Evolutionary conservation across 106 monocot genomes (phyloP), one percentile per base, ranked within the genome.

Genomic region (Dioscorea zingiberensis): DNA sequence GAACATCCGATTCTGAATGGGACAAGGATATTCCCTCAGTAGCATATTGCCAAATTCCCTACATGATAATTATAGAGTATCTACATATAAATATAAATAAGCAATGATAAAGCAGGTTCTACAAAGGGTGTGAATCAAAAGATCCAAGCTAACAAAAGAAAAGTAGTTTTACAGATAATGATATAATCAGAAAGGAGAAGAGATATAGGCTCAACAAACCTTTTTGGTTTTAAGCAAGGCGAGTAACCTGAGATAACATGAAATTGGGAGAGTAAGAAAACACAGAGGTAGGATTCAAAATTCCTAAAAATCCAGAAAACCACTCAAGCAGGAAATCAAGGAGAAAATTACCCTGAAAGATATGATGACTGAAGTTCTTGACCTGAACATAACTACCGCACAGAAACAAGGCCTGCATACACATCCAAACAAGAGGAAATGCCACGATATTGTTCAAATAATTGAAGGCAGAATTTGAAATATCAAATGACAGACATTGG

Each of bases 1-100:
- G 85, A 94, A 90, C 44, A 74, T 65, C 64, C 90, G 74, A 65
- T 82, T 87, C 84, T 80, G 87, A 14, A 72, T 26, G 66, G 64
- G 74, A 65, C 72, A 83, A 29, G 72, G 78, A 55, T 72, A 80
- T n/a, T 66, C 58, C 73, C 47, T 70, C 62, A 77, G 79, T 47
- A 82, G 56, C 32, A 73, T 54, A 16, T 77, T 58, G 57, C 45
- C 27, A 64, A 60, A 15, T 74, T 72, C 68, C 78, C 93, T 93
- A 79, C 44, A 78, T 60, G 54, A 64, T 29, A 25, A 21, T n/a
- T 58, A 18, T 13, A 30, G 7, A 16, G 16, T 26, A 32, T 13
- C 53, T 48, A 47, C 44, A 24, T 66, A 44, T 62, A 22, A 63
- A 27, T 18, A 21, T 18, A 22, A 26, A 15, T 9, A 71, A 22